phyloP scores from a whole-genome alignment of 2,329 filamentous ascomycete genomes.

The Orbilia ellipsospora region DNA sequence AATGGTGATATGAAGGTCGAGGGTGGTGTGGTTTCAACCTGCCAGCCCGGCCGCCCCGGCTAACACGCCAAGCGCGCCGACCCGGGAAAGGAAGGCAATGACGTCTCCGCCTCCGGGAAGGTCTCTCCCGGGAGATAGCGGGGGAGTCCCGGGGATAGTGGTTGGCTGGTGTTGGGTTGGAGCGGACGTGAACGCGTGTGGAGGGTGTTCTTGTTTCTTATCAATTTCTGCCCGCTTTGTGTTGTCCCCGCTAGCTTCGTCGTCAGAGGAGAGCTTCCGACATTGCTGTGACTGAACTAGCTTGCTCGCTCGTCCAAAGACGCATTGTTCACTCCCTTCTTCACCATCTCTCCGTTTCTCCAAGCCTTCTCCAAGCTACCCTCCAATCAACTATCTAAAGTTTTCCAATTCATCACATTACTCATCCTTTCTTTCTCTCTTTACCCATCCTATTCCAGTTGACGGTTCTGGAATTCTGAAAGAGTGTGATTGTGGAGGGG shows the following conservation, averaged over 20 bases:
- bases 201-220: no score
- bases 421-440: neutral
- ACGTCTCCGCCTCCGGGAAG: neutral
- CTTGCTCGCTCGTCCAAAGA: slow-evolving; percentile 5
- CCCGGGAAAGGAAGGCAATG: neutral
- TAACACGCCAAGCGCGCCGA: slow-evolving; percentile 12
- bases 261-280: neutral
- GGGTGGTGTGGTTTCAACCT: neutral
- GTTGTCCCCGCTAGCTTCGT: no score
- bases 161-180: no score
- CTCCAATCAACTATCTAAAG: no score
- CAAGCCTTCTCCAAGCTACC: no score
- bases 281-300: neutral
- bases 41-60: neutral
- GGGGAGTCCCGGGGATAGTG: neutral
- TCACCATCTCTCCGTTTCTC: no score
- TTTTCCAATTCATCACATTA: no score
- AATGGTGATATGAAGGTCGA: slow-evolving; percentile 8
- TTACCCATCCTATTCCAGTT: no score
- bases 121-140: neutral
- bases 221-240: no score
- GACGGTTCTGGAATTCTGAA: no score
- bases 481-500: slow-evolving; percentile 10
- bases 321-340: no score
- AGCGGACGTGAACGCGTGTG: no score